These are phyloP conservation scores for Erodium texanum DNA, from an alignment of 441 rosid genomes.

Conservation along the genomic window DNA sequence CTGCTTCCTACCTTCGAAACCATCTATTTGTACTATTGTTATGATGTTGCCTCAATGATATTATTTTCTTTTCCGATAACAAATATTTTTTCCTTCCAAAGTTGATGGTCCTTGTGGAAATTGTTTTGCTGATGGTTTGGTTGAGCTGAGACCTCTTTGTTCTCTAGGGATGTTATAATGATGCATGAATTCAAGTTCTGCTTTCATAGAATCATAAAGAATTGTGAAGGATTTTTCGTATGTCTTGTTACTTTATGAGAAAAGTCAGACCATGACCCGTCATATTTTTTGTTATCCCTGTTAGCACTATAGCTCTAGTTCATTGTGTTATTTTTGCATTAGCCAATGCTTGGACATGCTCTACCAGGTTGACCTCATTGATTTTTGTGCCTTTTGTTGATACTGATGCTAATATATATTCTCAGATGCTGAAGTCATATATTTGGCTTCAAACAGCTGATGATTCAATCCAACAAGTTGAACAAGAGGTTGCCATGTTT, in stretches of 20 bases:
- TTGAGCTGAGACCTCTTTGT: neutral
- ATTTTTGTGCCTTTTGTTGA: conserved; percentile 3
- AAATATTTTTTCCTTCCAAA: neutral
- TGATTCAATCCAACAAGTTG: conserved; percentile 66
- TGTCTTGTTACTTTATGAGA: neutral
- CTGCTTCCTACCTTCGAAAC: neutral
- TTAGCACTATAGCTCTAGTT: conserved; percentile 7
- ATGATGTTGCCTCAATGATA: neutral
- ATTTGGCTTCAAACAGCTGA: conserved; percentile 67
- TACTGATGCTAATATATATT: conserved; percentile 15
- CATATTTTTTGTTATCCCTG: neutral
- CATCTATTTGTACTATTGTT: neutral
- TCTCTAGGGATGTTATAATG: neutral
- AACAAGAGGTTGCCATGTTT: conserved; percentile 71
- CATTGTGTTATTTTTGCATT: neutral
- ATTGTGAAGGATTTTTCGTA: neutral
- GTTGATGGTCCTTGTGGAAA: conserved; percentile 1
- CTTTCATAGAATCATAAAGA: neutral
- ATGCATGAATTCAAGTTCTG: neutral
- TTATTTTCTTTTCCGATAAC: neutral
- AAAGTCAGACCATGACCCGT: neutral
- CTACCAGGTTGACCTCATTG: neutral
- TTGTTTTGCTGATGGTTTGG: neutral
- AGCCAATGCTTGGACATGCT: neutral
- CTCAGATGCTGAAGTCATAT: conserved; percentile 60